These are phyloP conservation scores for Mortierella sp. DNA, from an alignment of 371 early-diverging fungal genomes.

Conservation along the genomic window DNA sequence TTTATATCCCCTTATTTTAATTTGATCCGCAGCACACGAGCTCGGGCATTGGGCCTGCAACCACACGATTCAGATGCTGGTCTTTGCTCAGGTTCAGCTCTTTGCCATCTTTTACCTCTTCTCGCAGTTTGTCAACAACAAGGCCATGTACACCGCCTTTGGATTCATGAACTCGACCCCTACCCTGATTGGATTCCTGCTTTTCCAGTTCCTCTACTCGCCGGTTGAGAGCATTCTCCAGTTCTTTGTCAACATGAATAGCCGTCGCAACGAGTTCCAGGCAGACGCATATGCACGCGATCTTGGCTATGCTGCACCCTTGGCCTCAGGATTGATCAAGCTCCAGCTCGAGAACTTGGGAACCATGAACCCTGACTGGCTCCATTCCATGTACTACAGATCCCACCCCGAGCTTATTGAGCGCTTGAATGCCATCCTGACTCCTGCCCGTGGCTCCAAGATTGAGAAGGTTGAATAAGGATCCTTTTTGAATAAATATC, in stretches of 20 bases:
- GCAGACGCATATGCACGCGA: slow-evolving; percentile 96
- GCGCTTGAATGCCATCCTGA: slow-evolving; percentile 80
- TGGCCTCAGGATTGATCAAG: slow-evolving; percentile 91
- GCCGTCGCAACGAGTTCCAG: slow-evolving; percentile 93
- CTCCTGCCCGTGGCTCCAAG: slow-evolving; percentile 32
- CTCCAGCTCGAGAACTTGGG: slow-evolving; percentile 93
- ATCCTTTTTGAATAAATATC: neutral
- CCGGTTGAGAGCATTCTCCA: slow-evolving; percentile 85
- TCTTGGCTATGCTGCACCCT: slow-evolving; percentile 85
- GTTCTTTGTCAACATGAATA: slow-evolving; percentile 86
- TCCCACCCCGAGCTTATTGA: slow-evolving; percentile 97
- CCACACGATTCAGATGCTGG: slow-evolving; percentile 86
- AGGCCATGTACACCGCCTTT: slow-evolving; percentile 84
- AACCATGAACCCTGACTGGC: slow-evolving; percentile 89
- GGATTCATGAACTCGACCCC: slow-evolving; percentile 82
- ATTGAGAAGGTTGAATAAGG: slow-evolving; percentile 58
- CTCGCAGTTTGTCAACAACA: slow-evolving; percentile 78
- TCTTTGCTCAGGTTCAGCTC: slow-evolving; percentile 81
- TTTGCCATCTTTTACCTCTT: slow-evolving; percentile 91
- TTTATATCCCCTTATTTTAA: neutral
- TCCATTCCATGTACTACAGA: slow-evolving; percentile 95
- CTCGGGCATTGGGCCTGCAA: slow-evolving; percentile 97
- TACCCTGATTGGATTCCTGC: slow-evolving; percentile 87
- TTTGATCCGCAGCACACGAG: slow-evolving; percentile 82
- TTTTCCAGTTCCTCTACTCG: slow-evolving; percentile 86